phyloP scores from a whole-genome alignment of 2,329 filamentous ascomycete species.

The Colletotrichum spinosum region DNA sequence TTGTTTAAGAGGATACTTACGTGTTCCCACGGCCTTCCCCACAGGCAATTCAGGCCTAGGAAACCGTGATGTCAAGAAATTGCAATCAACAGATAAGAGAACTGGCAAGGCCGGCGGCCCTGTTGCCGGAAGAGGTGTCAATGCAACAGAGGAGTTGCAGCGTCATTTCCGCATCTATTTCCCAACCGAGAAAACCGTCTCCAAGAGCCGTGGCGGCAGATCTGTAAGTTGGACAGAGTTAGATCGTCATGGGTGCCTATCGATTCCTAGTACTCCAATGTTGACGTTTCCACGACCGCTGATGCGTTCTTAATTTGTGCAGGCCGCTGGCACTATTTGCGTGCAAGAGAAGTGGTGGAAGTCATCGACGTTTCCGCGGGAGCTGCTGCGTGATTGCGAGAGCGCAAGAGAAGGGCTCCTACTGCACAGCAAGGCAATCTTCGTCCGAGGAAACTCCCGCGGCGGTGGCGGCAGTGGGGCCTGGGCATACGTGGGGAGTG shows the following conservation, averaged over 20 bases:
- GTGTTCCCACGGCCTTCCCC: conserved; percentile 2
- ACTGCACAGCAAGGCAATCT: conserved; percentile 87
- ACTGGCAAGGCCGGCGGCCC: conserved; percentile 16
- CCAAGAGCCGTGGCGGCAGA: conserved; percentile 71
- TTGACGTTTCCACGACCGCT: conserved; percentile 4
- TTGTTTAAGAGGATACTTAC: conserved; percentile 15
- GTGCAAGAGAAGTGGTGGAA: conserved; percentile 80
- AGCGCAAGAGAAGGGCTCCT: conserved; percentile 78
- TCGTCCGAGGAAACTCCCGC: conserved; percentile 51
- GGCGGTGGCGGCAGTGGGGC: conserved; percentile 48
- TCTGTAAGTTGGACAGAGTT: conserved; percentile 55
- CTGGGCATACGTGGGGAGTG: conserved; percentile 91
- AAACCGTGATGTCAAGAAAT: conserved; percentile 56
- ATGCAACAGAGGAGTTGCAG: conserved; percentile 43
- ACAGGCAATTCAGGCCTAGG: conserved; percentile 57
- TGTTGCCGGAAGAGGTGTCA: conserved; percentile 11
- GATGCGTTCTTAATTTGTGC: conserved; percentile 26
- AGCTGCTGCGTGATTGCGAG: conserved; percentile 79
- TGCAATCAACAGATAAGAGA: conserved; percentile 46
- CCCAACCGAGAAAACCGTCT: conserved; percentile 78
- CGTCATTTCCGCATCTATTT: conserved; percentile 81
- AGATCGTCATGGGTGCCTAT: conserved; percentile 28
- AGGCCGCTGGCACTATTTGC: conserved; percentile 86
- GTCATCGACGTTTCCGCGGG: conserved; percentile 74
- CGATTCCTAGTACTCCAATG: conserved; percentile 30